phyloP scores from a whole-genome alignment of 2,329 filamentous ascomycete species.

The Metarhizium rileyi region DNA sequence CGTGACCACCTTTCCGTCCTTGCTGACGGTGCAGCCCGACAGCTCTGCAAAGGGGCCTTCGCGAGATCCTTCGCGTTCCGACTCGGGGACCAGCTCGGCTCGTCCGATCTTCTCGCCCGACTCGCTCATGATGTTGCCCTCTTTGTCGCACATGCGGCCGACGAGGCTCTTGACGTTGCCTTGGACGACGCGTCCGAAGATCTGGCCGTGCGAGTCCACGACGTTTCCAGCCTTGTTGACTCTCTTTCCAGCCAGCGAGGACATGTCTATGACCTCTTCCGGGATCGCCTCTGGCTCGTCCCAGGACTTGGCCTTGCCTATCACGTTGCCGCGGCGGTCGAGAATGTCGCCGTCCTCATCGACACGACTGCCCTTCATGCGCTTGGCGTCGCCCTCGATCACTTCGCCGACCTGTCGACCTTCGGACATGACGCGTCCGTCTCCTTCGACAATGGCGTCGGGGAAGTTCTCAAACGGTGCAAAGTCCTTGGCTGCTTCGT shows the following conservation, averaged over 20 bases:
- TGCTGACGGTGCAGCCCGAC: slow-evolving; percentile 53
- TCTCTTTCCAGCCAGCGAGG: slow-evolving; percentile 56
- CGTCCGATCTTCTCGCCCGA: slow-evolving; percentile 60
- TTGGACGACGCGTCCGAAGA: slow-evolving; percentile 57
- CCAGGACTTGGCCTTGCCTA: slow-evolving; percentile 60
- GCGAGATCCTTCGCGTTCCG: slow-evolving; percentile 51
- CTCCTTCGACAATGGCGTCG: slow-evolving; percentile 39
- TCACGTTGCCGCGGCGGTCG: slow-evolving; percentile 55
- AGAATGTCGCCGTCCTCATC: slow-evolving; percentile 61
- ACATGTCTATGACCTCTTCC: slow-evolving; percentile 49
- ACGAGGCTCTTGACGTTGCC: slow-evolving; percentile 54
- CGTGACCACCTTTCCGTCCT: slow-evolving; percentile 60
- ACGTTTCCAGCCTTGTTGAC: slow-evolving; percentile 62
- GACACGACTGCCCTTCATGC: slow-evolving; percentile 54
- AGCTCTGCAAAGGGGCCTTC: slow-evolving; percentile 63
- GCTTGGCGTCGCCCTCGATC: slow-evolving; percentile 53
- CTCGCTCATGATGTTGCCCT: slow-evolving; percentile 64
- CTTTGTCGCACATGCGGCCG: slow-evolving; percentile 61
- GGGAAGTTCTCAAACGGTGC: slow-evolving; percentile 51
- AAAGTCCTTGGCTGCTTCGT: slow-evolving; percentile 31
- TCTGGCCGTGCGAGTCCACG: slow-evolving; percentile 42
- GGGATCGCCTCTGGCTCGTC: slow-evolving; percentile 39
- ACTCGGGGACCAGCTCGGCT: slow-evolving; percentile 57
- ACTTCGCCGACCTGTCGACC: slow-evolving; percentile 50
- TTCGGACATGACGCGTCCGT: slow-evolving; percentile 30